phyloP scores from a whole-genome alignment of 164 flowering plant genomes.

The Annona cherimola region DNA sequence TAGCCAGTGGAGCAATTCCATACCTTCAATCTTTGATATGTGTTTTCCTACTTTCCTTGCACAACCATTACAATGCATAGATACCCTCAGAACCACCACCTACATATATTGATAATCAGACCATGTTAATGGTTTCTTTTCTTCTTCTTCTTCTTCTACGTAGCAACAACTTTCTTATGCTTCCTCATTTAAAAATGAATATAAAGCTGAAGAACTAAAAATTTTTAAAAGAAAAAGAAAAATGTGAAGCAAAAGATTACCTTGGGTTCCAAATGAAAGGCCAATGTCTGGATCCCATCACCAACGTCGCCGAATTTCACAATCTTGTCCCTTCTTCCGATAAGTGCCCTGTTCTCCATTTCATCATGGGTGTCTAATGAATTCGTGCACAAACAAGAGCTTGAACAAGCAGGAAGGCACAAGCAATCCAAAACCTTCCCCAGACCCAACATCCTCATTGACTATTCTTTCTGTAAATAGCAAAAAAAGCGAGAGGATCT shows the following conservation, averaged over 20 bases:
- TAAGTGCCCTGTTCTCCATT: constrained; percentile 44
- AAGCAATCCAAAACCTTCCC: constrained; percentile 54
- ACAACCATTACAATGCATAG: constrained; percentile 95
- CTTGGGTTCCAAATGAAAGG: constrained; percentile 75
- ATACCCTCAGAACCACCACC: constrained; percentile 88
- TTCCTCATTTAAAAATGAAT: neutral
- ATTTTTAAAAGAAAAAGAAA: neutral
- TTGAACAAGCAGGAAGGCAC: constrained; percentile 41
- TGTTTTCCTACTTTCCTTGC: constrained; percentile 86
- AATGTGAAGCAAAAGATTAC: constrained; percentile 18
- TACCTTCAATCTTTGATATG: constrained; percentile 89
- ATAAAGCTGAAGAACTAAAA: neutral
- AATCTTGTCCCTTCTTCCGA: constrained; percentile 24
- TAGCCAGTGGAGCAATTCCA: neutral
- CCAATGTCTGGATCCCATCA: constrained; percentile 55
- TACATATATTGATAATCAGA: constrained; percentile 15
- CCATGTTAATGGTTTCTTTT: neutral
- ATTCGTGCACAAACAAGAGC: constrained; percentile 55
- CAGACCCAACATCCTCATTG: constrained; percentile 58
- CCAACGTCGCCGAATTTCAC: constrained; percentile 51
- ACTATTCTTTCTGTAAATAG: neutral
- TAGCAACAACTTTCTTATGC: neutral
- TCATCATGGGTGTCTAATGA: constrained; percentile 21
- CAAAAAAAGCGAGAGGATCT: neutral
- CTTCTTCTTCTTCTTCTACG: neutral